Evolutionary conservation across 805 yeast species (phyloP).

Genomic region (Saccharomycopsis sp.): DNA sequence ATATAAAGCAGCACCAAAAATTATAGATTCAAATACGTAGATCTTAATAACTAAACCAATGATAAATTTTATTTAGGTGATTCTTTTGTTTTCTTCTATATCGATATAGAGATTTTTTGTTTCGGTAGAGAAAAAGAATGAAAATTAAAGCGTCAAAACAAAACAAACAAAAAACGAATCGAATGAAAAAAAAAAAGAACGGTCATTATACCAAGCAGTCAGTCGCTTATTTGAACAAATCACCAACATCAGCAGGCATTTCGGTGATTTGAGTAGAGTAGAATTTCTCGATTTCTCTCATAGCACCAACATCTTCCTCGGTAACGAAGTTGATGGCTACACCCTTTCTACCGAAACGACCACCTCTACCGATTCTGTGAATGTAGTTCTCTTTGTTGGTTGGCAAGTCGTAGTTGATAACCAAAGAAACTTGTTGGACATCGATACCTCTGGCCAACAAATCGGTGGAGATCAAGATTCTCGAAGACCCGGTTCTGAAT

Average conservation of each 20-base stretch:
- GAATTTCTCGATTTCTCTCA: slow-evolving; percentile 83
- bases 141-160: not conserved
- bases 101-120: not conserved
- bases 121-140: not conserved
- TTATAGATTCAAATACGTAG: not conserved
- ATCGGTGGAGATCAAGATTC: slow-evolving; percentile 90
- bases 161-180: not conserved
- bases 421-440: slow-evolving; percentile 94
- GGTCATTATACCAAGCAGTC: not conserved
- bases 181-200: not conserved
- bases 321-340: slow-evolving; percentile 94
- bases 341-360: slow-evolving; percentile 98
- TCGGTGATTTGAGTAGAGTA: slow-evolving; percentile 87
- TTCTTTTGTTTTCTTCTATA: not conserved
- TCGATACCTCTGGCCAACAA: slow-evolving; percentile 97
- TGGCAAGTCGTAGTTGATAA: slow-evolving; percentile 90
- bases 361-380: slow-evolving; percentile 97
- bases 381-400: slow-evolving; percentile 87
- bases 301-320: slow-evolving; percentile 59
- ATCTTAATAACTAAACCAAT: not conserved
- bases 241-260: slow-evolving; percentile 74
- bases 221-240: slow-evolving; percentile 32
- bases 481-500: slow-evolving; percentile 88
- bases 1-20: not conserved
- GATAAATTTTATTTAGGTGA: not conserved